These are phyloP conservation scores for Pseudopyricularia javanii DNA, from an alignment of 2,329 filamentous ascomycete species.

Conservation along the genomic window DNA sequence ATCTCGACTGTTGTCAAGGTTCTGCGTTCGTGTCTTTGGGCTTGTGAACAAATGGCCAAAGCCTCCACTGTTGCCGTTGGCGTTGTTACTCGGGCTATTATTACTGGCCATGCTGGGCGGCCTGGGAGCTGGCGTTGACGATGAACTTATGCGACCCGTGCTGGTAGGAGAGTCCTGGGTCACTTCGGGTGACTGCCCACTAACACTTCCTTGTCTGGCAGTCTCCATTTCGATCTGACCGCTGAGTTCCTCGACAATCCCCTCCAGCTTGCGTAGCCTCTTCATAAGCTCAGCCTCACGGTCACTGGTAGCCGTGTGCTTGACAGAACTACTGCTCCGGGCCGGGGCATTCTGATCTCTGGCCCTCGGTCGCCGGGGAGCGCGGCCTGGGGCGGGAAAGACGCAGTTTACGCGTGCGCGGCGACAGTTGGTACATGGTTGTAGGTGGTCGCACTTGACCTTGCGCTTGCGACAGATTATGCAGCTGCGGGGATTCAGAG, in stretches of 20 bases:
- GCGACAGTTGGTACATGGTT: constrained; percentile 50
- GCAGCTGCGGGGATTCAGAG: constrained; percentile 11
- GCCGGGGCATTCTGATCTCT: constrained; percentile 48
- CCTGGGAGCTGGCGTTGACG: not conserved
- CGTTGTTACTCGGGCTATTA: constrained; percentile 8
- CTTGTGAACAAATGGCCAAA: not conserved
- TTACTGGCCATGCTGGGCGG: constrained; percentile 2
- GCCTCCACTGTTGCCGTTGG: constrained; percentile 8
- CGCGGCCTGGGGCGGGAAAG: constrained; percentile 62
- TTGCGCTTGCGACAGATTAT: constrained; percentile 11
- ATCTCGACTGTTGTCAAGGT: not conserved
- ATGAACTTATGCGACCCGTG: constrained; percentile 7
- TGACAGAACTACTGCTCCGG: constrained; percentile 19
- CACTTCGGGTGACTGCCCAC: constrained; percentile 24
- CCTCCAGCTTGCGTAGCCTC: constrained; percentile 59
- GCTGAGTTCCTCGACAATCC: constrained; percentile 60
- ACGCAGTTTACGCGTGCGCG: constrained; percentile 60
- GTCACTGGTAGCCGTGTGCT: constrained; percentile 44
- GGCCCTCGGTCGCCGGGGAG: constrained; percentile 52
- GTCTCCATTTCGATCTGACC: constrained; percentile 48
- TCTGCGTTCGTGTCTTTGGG: not conserved
- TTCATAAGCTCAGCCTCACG: constrained; percentile 60
- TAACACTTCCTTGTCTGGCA: constrained; percentile 19
- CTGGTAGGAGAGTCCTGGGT: constrained; percentile 5
- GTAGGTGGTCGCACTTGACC: constrained; percentile 34